Evolutionary conservation across 352 stramenopile species (phyloP).

Genomic region (Phytophthora megakarya): DNA sequence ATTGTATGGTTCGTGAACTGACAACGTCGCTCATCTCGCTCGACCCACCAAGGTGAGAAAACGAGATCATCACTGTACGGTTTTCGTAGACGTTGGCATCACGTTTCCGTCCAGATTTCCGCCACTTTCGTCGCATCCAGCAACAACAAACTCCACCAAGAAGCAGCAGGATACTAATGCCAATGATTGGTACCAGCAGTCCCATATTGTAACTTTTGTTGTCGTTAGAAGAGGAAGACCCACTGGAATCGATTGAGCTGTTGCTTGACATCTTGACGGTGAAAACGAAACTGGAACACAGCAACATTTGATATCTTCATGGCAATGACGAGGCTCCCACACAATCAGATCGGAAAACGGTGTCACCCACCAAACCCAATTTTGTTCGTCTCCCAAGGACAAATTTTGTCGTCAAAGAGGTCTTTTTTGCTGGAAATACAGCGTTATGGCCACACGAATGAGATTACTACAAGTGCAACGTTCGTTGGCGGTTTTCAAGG

Average conservation of each 20-base stretch:
- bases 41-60: slow-evolving; percentile 9
- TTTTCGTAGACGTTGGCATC: slow-evolving; percentile 9
- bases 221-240: slow-evolving; percentile 5
- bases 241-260: slow-evolving; percentile 2
- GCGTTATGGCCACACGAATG: background rate
- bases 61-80: slow-evolving; percentile 17
- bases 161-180: slow-evolving; percentile 16
- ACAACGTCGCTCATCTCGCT: slow-evolving; percentile 11
- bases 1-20: slow-evolving; percentile 4
- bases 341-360: slow-evolving; percentile 24
- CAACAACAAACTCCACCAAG: slow-evolving; percentile 28
- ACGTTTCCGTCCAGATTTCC: slow-evolving; percentile 13
- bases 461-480: background rate
- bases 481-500: background rate
- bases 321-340: slow-evolving; percentile 2
- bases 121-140: slow-evolving; percentile 31
- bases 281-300: slow-evolving; percentile 8
- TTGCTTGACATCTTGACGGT: slow-evolving; percentile 1
- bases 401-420: slow-evolving; percentile 1
- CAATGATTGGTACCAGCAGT: slow-evolving; percentile 29
- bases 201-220: slow-evolving; percentile 18
- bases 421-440: slow-evolving; percentile 9
- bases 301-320: background rate
- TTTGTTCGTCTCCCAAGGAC: slow-evolving; percentile 8
- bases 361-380: slow-evolving; percentile 22